Percentiles rank a stretch among this genome's conserved stretches.
Conservation (phyloP, 2,329 filamentous ascomycete genomes). For the Diaporthe capsici region DNA sequence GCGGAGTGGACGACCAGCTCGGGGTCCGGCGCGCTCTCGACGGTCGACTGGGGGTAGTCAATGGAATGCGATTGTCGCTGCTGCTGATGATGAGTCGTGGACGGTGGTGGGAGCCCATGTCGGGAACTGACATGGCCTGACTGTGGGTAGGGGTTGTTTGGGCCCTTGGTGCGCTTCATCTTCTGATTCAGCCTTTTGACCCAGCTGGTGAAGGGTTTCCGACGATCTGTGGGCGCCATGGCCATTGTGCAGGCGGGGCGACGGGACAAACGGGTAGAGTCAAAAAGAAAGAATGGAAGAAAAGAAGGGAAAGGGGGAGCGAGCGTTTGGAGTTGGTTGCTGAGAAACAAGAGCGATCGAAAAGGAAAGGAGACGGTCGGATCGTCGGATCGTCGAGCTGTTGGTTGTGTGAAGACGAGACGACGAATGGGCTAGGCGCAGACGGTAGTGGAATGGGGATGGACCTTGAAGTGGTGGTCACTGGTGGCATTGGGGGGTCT, state of each 20-base stretch:
- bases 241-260: conserved; percentile 36
- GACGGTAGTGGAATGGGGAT: conserved; percentile 12
- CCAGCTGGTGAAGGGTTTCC: conserved; percentile 91
- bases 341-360: conserved; percentile 16
- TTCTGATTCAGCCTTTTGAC: conserved; percentile 85
- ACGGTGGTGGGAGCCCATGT: conserved; percentile 44
- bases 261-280: background rate
- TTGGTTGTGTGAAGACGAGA: conserved; percentile 13
- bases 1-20: conserved; percentile 37
- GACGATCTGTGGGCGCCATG: conserved; percentile 65
- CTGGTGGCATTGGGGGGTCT: background rate
- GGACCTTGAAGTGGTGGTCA: conserved; percentile 1
- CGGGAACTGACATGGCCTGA: conserved; percentile 70
- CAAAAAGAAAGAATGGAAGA: conserved; percentile 11
- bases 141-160: conserved; percentile 93
- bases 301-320: conserved; percentile 25
- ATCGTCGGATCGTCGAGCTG: conserved; percentile 8
- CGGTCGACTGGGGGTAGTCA: conserved; percentile 40
- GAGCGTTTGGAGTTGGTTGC: conserved; percentile 45
- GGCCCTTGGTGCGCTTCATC: conserved; percentile 74
- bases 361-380: conserved; percentile 28
- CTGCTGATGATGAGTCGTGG: conserved; percentile 42
- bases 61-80: conserved; percentile 37
- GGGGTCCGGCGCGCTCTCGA: conserved; percentile 38
- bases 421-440: conserved; percentile 3